These are phyloP conservation scores for Bauhinia variegata DNA, from an alignment of 306 rosid genomes.

Conservation along the genomic window DNA sequence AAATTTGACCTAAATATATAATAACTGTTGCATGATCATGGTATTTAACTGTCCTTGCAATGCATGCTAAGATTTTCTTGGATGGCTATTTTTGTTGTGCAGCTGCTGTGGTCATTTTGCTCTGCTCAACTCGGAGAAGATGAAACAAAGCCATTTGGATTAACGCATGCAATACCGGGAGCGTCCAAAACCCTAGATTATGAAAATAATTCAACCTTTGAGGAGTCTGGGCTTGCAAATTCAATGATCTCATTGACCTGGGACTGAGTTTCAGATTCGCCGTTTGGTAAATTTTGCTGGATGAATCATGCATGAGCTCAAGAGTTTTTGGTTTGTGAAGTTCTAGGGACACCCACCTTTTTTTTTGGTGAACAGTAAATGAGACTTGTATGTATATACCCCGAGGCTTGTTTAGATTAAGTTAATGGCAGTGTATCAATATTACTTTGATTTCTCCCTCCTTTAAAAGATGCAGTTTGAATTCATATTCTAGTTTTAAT, in stretches of 20 bases:
- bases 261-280: constrained; percentile 68
- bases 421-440: constrained; percentile 36
- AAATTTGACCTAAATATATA: too few relatives aligned
- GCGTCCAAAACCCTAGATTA: constrained; percentile 69
- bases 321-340: constrained; percentile 27
- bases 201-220: constrained; percentile 59
- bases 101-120: constrained; percentile 97
- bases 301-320: constrained; percentile 16
- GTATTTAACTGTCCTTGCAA: too few relatives aligned
- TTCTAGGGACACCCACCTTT: constrained; percentile 23
- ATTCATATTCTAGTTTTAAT: too few relatives aligned
- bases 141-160: constrained; percentile 60
- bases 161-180: constrained; percentile 92
- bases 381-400: constrained; percentile 36
- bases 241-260: constrained; percentile 93
- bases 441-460: not conserved
- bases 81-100: constrained; percentile 40
- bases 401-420: constrained; percentile 29
- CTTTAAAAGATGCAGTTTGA: too few relatives aligned
- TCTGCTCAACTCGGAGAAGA: constrained; percentile 65
- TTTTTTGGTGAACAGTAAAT: too few relatives aligned
- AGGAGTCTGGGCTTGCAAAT: constrained; percentile 86
- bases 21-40: too few relatives aligned
- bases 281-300: constrained; percentile 20
- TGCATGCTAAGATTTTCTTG: constrained; percentile 17